Conservation (phyloP, 768 basidiomycete genomes). For the Dacryopinax primogenitus region DNA sequence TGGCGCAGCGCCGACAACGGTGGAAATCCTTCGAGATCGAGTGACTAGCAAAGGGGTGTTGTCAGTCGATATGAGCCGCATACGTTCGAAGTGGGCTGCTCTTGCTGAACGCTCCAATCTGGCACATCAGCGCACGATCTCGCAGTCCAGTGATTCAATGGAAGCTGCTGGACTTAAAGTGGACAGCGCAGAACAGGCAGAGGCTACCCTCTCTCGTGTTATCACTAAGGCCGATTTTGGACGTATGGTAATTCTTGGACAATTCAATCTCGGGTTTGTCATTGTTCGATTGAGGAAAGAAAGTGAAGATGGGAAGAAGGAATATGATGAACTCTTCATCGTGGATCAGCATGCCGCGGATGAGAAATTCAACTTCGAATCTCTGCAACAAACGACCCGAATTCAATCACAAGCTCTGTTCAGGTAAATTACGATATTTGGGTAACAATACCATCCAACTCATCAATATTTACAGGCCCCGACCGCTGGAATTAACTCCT, state of each 20-base stretch:
- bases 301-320: slow-evolving; percentile 3
- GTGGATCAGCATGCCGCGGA: slow-evolving; percentile 96
- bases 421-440: slow-evolving; percentile 37
- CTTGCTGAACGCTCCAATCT: slow-evolving; percentile 15
- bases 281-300: slow-evolving; percentile 50
- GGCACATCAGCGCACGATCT: background rate
- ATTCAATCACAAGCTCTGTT: slow-evolving; percentile 79
- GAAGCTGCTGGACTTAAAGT: slow-evolving; percentile 19
- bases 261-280: slow-evolving; percentile 95
- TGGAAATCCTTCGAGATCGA: slow-evolving; percentile 29
- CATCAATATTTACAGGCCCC: slow-evolving; percentile 41
- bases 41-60: slow-evolving; percentile 24
- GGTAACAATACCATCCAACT: background rate
- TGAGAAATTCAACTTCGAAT: slow-evolving; percentile 98
- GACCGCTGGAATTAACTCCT: slow-evolving; percentile 66
- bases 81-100: slow-evolving; percentile 16
- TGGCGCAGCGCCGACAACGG: slow-evolving; percentile 18
- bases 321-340: slow-evolving; percentile 83
- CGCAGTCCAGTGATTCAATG: background rate
- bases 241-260: slow-evolving; percentile 73
- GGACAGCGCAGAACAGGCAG: slow-evolving; percentile 42
- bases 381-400: slow-evolving; percentile 73
- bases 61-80: slow-evolving; percentile 9
- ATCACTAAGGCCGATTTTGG: slow-evolving; percentile 80
- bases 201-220: slow-evolving; percentile 61